These are phyloP conservation scores for Mycosphaerella sp. DNA, from an alignment of 2,329 filamentous ascomycete genomes.

Conservation along the genomic window DNA sequence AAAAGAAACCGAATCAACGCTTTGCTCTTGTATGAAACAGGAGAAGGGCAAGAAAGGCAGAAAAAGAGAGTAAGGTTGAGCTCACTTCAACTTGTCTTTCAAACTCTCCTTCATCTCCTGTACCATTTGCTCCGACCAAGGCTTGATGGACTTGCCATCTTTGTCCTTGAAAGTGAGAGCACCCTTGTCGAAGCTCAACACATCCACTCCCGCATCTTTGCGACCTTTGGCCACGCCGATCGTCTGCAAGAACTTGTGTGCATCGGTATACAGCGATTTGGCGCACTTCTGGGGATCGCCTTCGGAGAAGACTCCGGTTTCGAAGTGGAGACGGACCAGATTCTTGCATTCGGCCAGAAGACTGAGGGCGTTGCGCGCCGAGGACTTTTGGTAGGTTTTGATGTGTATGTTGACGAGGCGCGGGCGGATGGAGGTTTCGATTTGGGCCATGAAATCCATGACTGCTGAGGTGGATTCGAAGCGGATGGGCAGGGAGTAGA, in stretches of 20 bases:
- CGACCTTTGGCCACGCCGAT: slow-evolving; percentile 21
- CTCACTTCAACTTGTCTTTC: slow-evolving; percentile 31
- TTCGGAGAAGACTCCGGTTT: slow-evolving; percentile 25
- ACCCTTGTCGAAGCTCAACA: slow-evolving; percentile 26
- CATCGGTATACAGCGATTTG: slow-evolving; percentile 33
- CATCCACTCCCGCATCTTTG: slow-evolving; percentile 26
- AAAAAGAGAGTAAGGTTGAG: background rate
- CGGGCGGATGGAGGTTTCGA: slow-evolving; percentile 19
- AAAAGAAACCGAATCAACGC: background rate
- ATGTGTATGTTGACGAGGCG: slow-evolving; percentile 26
- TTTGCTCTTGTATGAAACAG: background rate
- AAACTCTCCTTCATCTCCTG: slow-evolving; percentile 27
- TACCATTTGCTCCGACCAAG: slow-evolving; percentile 22
- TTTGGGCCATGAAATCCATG: slow-evolving; percentile 31
- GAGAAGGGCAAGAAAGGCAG: no score
- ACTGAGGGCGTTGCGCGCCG: slow-evolving; percentile 30
- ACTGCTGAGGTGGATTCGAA: slow-evolving; percentile 32
- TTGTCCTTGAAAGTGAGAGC: slow-evolving; percentile 30
- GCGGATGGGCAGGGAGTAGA: slow-evolving; percentile 30
- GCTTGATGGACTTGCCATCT: slow-evolving; percentile 12
- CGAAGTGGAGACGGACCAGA: slow-evolving; percentile 28
- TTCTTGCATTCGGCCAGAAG: slow-evolving; percentile 30
- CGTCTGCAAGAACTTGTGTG: slow-evolving; percentile 28
- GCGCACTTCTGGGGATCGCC: slow-evolving; percentile 31
- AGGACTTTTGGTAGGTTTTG: slow-evolving; percentile 28